Base-by-base conservation (phyloP, 352 stramenopile genomes). In the Phytophthora sp. region DNA sequence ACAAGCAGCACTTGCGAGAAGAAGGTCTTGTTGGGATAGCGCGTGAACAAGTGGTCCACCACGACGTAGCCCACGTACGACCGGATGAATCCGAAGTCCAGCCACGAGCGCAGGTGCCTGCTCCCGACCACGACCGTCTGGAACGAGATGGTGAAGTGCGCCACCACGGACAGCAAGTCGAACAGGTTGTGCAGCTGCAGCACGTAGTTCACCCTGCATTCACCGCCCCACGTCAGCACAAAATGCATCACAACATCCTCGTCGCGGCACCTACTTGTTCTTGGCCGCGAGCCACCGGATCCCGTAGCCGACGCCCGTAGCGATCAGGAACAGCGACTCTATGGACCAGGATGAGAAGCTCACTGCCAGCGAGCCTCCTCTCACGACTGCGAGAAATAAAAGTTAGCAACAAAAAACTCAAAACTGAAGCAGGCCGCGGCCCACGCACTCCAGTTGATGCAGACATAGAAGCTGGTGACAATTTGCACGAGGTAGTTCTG, bases 1-100 rank as follows among this genome's bases (percentile, higher is more conserved):
- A 96, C 71, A 17, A 93, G 70, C 45, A 90, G 51, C n/a, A 94
- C 69, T 56, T 95, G 86, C 23, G 82, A 72, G 21, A 86, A 76
- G 54, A 94, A 94, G 1, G 85, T 90, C 65, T 94, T 94, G 79
- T 91, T 77, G 59, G 74, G 71, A 62, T 89, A 92, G 1, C 72
- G 75, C 27, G 67, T 52, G 55, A 94, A 94, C 20, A 96, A 66
- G 31, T 86, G 71, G 54, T 86, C 72, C 18, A 96, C 69, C 3
- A 96, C 86, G 52, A 91, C 75, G 51, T 95, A 95, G 17, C 87
- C 65, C n/a, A 94, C 82, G 65, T 96, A 96, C 5, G 83, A 84
- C 23, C 88, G 86, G 26, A 96, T 49, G 45, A 96, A 96, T 24
- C 85, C 88, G 61, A 96, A 90, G 72, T 94, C 85, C 48, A 96